These are phyloP conservation scores for Nicotiana knightiana DNA, from an alignment of 257 asterid species.

Conservation along the genomic window DNA sequence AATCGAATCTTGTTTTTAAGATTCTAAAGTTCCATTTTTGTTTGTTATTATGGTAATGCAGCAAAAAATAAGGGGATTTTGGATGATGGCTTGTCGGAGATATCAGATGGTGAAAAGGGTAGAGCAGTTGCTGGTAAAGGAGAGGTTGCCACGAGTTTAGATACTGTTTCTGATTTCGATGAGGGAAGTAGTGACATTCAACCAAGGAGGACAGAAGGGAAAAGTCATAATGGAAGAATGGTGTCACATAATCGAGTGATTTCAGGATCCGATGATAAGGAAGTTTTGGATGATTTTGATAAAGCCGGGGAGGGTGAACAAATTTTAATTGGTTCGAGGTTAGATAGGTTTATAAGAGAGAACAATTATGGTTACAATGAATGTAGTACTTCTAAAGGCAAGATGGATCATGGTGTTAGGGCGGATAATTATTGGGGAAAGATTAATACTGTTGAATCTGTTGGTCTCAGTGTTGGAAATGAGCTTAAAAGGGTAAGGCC, in stretches of 20 bases:
- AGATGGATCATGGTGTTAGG: constrained; percentile 22
- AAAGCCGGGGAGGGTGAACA: constrained; percentile 36
- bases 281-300: constrained; percentile 26
- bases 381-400: constrained; percentile 22
- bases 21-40: neutral
- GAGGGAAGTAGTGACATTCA: constrained; percentile 29
- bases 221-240: constrained; percentile 24
- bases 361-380: constrained; percentile 33
- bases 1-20: neutral
- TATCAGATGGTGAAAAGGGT: constrained; percentile 34
- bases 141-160: constrained; percentile 16
- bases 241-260: constrained; percentile 29
- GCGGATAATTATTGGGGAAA: constrained; percentile 26
- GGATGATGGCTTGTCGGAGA: constrained; percentile 45
- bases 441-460: constrained; percentile 33
- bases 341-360: constrained; percentile 23
- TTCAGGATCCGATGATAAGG: constrained; percentile 34
- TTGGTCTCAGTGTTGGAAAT: constrained; percentile 16
- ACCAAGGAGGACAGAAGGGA: constrained; percentile 15
- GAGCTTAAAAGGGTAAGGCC: constrained; percentile 34
- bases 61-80: constrained; percentile 52
- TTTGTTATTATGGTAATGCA: constrained; percentile 30
- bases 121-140: constrained; percentile 33
- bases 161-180: constrained; percentile 31
- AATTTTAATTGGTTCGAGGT: constrained; percentile 19